Evolutionary conservation across 2,329 filamentous ascomycete genomes (phyloP), one percentile per base, ranked within the genome.

Genomic region (Beauveria bassiana): DNA sequence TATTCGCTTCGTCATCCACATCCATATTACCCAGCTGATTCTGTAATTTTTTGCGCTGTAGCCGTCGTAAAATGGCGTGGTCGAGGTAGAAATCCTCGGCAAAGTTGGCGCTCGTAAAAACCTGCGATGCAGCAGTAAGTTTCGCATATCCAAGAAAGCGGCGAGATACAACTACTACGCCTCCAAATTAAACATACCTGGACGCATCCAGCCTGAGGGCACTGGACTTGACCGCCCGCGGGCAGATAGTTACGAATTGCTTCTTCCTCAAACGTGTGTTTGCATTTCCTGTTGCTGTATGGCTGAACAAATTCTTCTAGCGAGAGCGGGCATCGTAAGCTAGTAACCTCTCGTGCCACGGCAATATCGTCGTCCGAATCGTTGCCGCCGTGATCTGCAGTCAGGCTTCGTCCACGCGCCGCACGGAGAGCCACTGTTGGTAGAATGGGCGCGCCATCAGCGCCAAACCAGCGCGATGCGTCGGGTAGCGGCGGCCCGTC

Each of bases 261-360:
- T 1, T 71, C 68, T 71, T 84, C 87, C 69, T 93, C 87, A 69
- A 90, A 93, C 0, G 82, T 86, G 71, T 93, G 89, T 61, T 83
- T 85, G 76, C 89, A 93, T 65, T 83, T 82, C 16, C 70, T 75
- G 67, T 84, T 89, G 61, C 83, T 89, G 68, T 84, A 85, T 0
- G 89, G 89, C 58, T 90, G 81, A 47, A 77, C 75, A 76, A 91
- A 86, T 50, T 81, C 77, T 57, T 78, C 77, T 65, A 91, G 76
- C 0, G 88, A 88, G 22, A 93, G 71, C 0, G 88, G 88, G 68
- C 89, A 93, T 67, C 84, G 86, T 38, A 87, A 82, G 70, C 84
- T 88, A 58, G 86, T 79, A 5, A 80, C 82, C 64, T 86, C 85
- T 54, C 83, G 79, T 31, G 83, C 81, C 34, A 93, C 81, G 1